Percentiles rank a stretch among this genome's conserved stretches.
These are phyloP conservation scores for Talaromyces proteolyticus DNA, from an alignment of 495 filamentous ascomycete genomes.

Conservation along the genomic window DNA sequence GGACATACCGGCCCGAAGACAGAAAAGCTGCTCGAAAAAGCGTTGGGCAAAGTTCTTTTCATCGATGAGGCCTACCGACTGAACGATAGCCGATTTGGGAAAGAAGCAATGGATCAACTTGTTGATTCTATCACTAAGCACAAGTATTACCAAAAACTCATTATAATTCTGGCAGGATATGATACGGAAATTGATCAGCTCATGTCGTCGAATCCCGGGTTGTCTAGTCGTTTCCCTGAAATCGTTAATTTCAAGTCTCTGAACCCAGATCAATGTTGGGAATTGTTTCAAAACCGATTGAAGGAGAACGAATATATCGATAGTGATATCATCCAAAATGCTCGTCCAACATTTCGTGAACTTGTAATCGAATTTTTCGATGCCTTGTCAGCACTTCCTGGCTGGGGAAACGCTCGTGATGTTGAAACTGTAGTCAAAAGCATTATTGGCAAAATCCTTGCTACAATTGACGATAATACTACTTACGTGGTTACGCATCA, in stretches of 20 bases:
- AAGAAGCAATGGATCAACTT: slow-evolving; percentile 70
- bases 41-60: slow-evolving; percentile 54
- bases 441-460: too few relatives aligned
- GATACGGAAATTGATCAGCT: slow-evolving; percentile 64
- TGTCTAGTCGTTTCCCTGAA: slow-evolving; percentile 48
- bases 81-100: slow-evolving; percentile 48
- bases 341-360: too few relatives aligned
- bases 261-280: slow-evolving; percentile 28
- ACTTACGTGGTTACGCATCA: too few relatives aligned
- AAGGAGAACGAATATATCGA: slow-evolving; percentile 12
- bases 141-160: slow-evolving; percentile 54
- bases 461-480: too few relatives aligned
- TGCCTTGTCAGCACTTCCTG: too few relatives aligned
- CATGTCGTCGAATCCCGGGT: slow-evolving; percentile 47
- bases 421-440: too few relatives aligned
- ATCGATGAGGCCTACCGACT: slow-evolving; percentile 60
- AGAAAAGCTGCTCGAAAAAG: slow-evolving; percentile 26
- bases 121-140: slow-evolving; percentile 64
- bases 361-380: too few relatives aligned
- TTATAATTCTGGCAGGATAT: slow-evolving; percentile 74
- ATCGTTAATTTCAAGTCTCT: slow-evolving; percentile 37
- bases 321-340: slow-evolving; percentile 9
- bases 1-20: slow-evolving; percentile 46
- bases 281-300: slow-evolving; percentile 14
- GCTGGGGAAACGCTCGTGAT: too few relatives aligned